A percentile compares a stretch with the other conserved stretches of the same genome.
These are phyloP conservation scores for Pyrrhoderma lamaoense DNA, from an alignment of 1,284 basidiomycete species.

Conservation along the genomic window DNA sequence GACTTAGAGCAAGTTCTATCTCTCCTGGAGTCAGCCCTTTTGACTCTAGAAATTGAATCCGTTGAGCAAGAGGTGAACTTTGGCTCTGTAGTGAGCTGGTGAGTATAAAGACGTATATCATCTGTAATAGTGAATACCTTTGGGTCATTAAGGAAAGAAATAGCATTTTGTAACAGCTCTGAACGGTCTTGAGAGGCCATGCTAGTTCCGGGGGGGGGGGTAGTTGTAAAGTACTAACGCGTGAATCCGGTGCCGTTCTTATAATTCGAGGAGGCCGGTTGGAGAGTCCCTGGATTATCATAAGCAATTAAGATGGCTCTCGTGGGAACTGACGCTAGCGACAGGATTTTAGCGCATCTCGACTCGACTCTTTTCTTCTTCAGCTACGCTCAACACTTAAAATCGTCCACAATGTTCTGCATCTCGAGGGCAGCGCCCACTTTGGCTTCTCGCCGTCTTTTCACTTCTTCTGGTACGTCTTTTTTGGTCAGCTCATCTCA, in stretches of 20 bases:
- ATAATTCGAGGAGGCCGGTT: no score
- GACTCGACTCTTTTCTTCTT: not conserved
- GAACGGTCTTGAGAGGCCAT: constrained; percentile 53
- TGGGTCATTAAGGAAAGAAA: constrained; percentile 73
- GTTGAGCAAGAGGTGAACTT: constrained; percentile 73
- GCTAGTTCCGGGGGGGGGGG: constrained; percentile 13
- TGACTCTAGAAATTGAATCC: constrained; percentile 89
- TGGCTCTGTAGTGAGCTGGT: constrained; percentile 41
- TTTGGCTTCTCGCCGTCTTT: constrained; percentile 27
- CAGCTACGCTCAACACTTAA: constrained; percentile 2
- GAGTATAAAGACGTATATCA: not conserved
- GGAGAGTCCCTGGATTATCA: no score
- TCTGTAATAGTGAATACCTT: constrained; percentile 37
- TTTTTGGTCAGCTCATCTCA: not conserved
- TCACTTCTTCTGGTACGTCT: constrained; percentile 14
- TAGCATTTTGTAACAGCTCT: constrained; percentile 73
- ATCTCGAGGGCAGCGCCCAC: constrained; percentile 42
- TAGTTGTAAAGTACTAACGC: not conserved
- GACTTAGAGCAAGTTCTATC: constrained; percentile 81
- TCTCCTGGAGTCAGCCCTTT: constrained; percentile 84
- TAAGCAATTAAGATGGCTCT: not conserved
- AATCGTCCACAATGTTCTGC: constrained; percentile 31
- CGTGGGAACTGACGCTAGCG: not conserved
- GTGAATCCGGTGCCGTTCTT: no score
- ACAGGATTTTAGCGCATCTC: not conserved